Conservation (phyloP, 2,329 filamentous ascomycete genomes). For the Aspergillus calidoustus region DNA sequence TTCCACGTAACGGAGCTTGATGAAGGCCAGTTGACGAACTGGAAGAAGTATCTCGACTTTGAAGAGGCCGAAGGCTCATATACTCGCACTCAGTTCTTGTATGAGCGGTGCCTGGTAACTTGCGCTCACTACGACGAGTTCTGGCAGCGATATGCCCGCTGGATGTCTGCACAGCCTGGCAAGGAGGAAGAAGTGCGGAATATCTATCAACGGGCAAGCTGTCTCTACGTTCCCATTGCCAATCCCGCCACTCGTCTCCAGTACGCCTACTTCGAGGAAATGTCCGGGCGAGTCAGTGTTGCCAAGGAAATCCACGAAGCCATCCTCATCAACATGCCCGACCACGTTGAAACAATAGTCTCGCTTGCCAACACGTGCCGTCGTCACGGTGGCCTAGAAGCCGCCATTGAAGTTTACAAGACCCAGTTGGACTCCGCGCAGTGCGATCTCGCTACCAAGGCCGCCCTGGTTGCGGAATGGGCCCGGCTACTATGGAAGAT, state of each 20-base stretch:
- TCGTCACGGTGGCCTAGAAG: constrained; percentile 80
- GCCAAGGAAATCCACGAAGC: constrained; percentile 84
- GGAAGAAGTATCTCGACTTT: constrained; percentile 95
- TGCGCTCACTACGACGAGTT: constrained; percentile 97
- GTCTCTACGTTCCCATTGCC: constrained; percentile 83
- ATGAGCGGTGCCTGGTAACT: constrained; percentile 90
- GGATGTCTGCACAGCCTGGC: constrained; percentile 80
- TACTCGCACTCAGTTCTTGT: constrained; percentile 76
- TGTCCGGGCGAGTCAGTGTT: constrained; percentile 73
- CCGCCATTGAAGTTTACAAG: constrained; percentile 82
- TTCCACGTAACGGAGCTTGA: constrained; percentile 96
- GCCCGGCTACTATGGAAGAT: constrained; percentile 85
- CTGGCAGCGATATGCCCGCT: constrained; percentile 95
- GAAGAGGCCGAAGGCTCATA: constrained; percentile 86
- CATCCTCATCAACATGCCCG: constrained; percentile 75
- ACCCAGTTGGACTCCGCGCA: constrained; percentile 74
- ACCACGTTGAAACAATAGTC: constrained; percentile 83
- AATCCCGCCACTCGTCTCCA: constrained; percentile 82
- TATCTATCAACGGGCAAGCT: constrained; percentile 87
- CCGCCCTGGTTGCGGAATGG: constrained; percentile 86
- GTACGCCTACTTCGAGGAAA: constrained; percentile 95
- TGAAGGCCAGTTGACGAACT: constrained; percentile 80
- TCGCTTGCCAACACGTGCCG: constrained; percentile 86
- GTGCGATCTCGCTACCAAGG: constrained; percentile 79
- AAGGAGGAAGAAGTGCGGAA: constrained; percentile 90